Percentiles rank a stretch among this genome's conserved stretches.
Evolutionary conservation across 2,329 filamentous ascomycete species (phyloP).

Genomic region (Xylariaceae sp.): DNA sequence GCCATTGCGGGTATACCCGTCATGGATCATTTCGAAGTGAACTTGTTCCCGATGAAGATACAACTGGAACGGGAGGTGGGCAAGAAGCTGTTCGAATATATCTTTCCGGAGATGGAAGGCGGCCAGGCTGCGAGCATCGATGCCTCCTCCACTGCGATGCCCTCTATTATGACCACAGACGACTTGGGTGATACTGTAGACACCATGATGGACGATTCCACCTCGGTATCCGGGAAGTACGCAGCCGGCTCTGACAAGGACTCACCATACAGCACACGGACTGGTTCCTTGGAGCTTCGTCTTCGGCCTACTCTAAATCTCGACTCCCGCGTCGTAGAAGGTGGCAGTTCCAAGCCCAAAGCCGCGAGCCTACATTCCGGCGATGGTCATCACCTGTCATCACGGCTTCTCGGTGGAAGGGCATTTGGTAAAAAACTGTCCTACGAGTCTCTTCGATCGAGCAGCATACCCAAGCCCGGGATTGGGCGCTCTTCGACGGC

Average conservation of each 20-base stretch:
- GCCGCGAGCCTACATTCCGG: slow-evolving; percentile 44
- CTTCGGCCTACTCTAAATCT: slow-evolving; percentile 75
- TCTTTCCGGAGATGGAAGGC: slow-evolving; percentile 80
- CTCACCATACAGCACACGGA: slow-evolving; percentile 52
- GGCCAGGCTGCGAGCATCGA: slow-evolving; percentile 38
- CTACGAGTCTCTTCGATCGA: slow-evolving; percentile 48
- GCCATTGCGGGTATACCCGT: slow-evolving; percentile 96
- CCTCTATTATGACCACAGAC: slow-evolving; percentile 49
- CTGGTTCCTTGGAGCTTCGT: slow-evolving; percentile 73
- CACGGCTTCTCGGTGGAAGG: slow-evolving; percentile 49
- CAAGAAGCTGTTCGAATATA: slow-evolving; percentile 91
- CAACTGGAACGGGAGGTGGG: slow-evolving; percentile 91
- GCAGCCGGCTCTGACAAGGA: slow-evolving; percentile 42
- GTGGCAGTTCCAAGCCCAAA: slow-evolving; percentile 38
- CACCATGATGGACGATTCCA: slow-evolving; percentile 34
- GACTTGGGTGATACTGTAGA: slow-evolving; percentile 43
- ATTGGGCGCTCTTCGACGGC: slow-evolving; percentile 39
- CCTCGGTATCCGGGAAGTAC: slow-evolving; percentile 35
- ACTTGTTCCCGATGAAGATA: slow-evolving; percentile 85
- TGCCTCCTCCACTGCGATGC: slow-evolving; percentile 52
- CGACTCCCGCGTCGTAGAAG: slow-evolving; percentile 34
- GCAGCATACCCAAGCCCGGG: slow-evolving; percentile 36
- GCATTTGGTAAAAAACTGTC: slow-evolving; percentile 48
- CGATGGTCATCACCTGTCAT: slow-evolving; percentile 42
- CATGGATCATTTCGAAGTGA: slow-evolving; percentile 94